Conservation (phyloP, 2,329 filamentous ascomycete genomes). For the Colletotrichum sp. region DNA sequence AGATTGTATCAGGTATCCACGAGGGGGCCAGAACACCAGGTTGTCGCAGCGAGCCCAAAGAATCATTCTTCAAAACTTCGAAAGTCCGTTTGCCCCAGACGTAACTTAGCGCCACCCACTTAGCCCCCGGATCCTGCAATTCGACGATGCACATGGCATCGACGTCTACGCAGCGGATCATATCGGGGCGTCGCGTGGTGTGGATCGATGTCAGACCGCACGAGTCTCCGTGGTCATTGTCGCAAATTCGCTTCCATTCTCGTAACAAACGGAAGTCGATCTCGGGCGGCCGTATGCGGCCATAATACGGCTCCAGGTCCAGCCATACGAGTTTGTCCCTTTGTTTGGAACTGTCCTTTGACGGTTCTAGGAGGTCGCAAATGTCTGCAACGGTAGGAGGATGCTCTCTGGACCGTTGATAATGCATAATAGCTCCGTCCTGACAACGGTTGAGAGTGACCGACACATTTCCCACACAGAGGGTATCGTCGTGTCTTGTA, state of each 20-base stretch:
- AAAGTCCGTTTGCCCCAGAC: neutral
- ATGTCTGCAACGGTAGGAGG: neutral
- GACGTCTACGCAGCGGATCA: neutral
- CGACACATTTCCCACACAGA: neutral
- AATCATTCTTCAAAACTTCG: neutral
- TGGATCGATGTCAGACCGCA: neutral
- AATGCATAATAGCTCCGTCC: neutral
- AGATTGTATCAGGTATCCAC: neutral
- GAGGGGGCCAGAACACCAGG: neutral
- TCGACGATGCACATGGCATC: neutral
- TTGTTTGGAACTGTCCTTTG: fast-evolving
- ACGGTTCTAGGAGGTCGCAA: neutral
- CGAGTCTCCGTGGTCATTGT: neutral
- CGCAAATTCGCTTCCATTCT: neutral
- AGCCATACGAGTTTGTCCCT: fast-evolving
- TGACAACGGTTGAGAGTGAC: neutral
- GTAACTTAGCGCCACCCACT: neutral
- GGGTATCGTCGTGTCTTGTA: neutral
- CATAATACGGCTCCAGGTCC: neutral
- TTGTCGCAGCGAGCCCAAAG: neutral
- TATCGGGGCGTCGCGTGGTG: neutral
- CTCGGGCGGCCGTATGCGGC: fast-evolving
- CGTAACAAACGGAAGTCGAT: neutral
- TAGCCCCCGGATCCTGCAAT: neutral
- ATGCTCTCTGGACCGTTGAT: neutral